Conservation (phyloP, 2,329 filamentous ascomycete species). For the Cyphellophora attinorum region DNA sequence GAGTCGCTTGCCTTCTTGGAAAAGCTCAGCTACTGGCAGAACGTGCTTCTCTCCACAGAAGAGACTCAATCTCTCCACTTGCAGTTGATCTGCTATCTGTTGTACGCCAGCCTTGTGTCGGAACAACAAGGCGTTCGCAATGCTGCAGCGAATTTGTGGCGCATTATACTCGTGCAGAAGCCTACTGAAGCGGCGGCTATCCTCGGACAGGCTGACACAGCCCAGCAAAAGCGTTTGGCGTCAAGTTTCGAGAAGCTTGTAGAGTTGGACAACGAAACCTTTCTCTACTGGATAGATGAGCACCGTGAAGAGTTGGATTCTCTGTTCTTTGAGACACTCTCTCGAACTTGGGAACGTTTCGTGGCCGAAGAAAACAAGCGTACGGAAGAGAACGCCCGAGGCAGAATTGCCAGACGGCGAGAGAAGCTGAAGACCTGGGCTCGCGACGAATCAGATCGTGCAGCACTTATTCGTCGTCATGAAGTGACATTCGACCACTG, state of each 20-base stretch:
- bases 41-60: conserved; percentile 70
- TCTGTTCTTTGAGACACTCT: conserved; percentile 73
- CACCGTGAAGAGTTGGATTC: conserved; percentile 69
- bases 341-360: conserved; percentile 80
- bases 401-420: conserved; percentile 62
- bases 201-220: conserved; percentile 59
- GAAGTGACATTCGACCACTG: conserved; percentile 80
- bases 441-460: conserved; percentile 54
- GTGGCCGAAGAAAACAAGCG: conserved; percentile 71
- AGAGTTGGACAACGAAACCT: conserved; percentile 80
- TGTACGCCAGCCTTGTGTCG: conserved; percentile 82
- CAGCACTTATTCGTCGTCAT: conserved; percentile 69
- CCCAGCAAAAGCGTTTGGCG: conserved; percentile 62
- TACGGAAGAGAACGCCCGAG: conserved; percentile 65
- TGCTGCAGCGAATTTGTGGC: conserved; percentile 73
- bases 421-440: conserved; percentile 79
- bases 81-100: conserved; percentile 79
- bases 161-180: conserved; percentile 90
- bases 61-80: conserved; percentile 73
- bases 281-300: conserved; percentile 78
- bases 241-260: conserved; percentile 74
- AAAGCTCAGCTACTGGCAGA: conserved; percentile 92
- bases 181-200: conserved; percentile 69
- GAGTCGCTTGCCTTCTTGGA: conserved; percentile 66
- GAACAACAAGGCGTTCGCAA: conserved; percentile 56